Conservation (phyloP, 768 basidiomycete species). For the Strobilomyces confusus region DNA sequence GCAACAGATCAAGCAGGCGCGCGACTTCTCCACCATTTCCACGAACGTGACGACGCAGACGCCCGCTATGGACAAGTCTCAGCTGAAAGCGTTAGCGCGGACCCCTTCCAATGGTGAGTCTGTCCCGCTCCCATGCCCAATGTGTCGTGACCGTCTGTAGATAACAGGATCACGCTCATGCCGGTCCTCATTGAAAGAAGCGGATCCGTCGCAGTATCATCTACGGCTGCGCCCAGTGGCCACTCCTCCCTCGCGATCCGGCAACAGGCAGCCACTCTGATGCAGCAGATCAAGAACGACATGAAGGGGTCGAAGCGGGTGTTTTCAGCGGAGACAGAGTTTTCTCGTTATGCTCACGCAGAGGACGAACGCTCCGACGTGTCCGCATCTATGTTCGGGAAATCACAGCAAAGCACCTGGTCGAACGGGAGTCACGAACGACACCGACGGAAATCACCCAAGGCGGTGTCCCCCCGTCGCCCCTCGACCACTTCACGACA, state of each 20-base stretch:
- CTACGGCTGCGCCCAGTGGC: constrained; percentile 32
- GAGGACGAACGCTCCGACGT: constrained; percentile 17
- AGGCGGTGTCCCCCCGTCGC: constrained; percentile 28
- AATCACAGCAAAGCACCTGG: constrained; percentile 24
- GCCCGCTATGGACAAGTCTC: constrained; percentile 15
- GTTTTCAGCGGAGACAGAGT: constrained; percentile 63
- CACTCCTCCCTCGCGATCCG: constrained; percentile 69
- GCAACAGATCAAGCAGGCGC: constrained; percentile 75
- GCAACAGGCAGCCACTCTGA: constrained; percentile 70
- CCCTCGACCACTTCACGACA: constrained; percentile 35
- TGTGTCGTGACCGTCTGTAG: constrained; percentile 10
- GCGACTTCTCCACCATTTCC: constrained; percentile 74
- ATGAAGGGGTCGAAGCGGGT: constrained; percentile 66
- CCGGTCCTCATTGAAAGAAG: constrained; percentile 17
- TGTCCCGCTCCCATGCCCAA: not conserved
- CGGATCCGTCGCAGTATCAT: constrained; percentile 22
- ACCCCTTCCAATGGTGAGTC: constrained; percentile 16
- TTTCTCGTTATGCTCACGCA: constrained; percentile 36
- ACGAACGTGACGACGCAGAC: constrained; percentile 46
- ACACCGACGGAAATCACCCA: constrained; percentile 19
- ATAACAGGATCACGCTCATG: constrained; percentile 8
- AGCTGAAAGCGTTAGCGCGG: not conserved
- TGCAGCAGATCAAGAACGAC: constrained; percentile 83
- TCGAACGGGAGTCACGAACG: constrained; percentile 31
- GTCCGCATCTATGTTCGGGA: constrained; percentile 11